Evolutionary conservation across 2,329 filamentous ascomycete genomes (phyloP).

Genomic region (Helminthosporium solani): DNA sequence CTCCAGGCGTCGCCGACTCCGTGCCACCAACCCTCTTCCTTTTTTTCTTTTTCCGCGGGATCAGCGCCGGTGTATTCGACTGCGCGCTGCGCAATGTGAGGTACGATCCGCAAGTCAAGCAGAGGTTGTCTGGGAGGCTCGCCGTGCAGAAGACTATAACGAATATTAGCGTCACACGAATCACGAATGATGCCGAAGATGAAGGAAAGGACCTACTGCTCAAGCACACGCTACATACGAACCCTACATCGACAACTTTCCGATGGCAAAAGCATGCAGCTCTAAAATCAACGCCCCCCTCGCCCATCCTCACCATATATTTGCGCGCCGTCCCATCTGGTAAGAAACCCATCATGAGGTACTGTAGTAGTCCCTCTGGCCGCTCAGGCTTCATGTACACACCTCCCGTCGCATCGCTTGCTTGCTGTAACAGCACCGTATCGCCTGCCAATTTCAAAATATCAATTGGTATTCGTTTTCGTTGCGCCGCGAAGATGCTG

Average conservation of each 20-base stretch:
- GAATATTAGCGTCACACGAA: conserved; percentile 5
- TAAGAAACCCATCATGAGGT: conserved; percentile 92
- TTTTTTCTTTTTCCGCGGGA: conserved; percentile 44
- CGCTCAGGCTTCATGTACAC: conserved; percentile 63
- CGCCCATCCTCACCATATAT: conserved; percentile 74
- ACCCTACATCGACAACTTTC: conserved; percentile 85
- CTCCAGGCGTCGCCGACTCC: conserved; percentile 38
- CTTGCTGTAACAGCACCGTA: conserved; percentile 92
- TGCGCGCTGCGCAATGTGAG: conserved; percentile 38
- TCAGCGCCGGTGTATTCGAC: conserved; percentile 37
- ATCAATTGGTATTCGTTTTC: conserved; percentile 85
- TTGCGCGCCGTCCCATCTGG: conserved; percentile 66
- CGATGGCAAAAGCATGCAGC: conserved; percentile 98
- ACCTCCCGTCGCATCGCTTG: conserved; percentile 70
- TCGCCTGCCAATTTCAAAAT: conserved; percentile 82
- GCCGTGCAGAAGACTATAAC: conserved; percentile 40
- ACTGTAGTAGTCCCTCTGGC: conserved; percentile 71
- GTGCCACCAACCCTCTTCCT: conserved; percentile 36
- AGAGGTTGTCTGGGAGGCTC: conserved; percentile 35
- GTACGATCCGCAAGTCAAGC: conserved; percentile 42
- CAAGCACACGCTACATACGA: conserved; percentile 93
- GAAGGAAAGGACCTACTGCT: conserved; percentile 62
- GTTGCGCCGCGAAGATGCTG: conserved; percentile 90
- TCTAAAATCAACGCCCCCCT: conserved; percentile 88
- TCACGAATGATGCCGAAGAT: neutral